phyloP scores from a whole-genome alignment of 2,329 filamentous ascomycete genomes.

The Elsinoe perseae region DNA sequence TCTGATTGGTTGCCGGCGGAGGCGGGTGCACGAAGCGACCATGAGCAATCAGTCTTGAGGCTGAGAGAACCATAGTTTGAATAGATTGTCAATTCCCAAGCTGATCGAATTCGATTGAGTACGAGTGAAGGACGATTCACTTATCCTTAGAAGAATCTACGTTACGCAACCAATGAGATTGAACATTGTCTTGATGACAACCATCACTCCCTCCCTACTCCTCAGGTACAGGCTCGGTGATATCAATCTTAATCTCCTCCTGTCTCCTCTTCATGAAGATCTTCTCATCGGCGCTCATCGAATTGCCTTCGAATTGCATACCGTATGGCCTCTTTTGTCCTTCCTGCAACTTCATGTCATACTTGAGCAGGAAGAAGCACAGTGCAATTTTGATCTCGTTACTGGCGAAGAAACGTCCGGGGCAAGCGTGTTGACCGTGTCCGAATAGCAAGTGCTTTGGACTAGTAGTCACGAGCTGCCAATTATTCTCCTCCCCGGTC shows the following conservation, averaged over 20 bases:
- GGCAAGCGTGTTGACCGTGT: conserved; percentile 29
- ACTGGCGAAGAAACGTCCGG: conserved; percentile 31
- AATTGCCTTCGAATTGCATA: conserved; percentile 13
- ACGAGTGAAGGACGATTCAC: background rate
- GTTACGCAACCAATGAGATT: background rate
- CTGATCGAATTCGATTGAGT: background rate
- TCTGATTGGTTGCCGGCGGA: background rate
- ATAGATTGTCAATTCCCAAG: background rate
- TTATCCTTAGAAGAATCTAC: background rate
- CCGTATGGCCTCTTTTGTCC: conserved; percentile 17
- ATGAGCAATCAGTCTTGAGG: background rate
- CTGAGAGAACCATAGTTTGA: background rate
- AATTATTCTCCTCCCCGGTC: conserved; percentile 21
- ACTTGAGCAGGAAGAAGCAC: conserved; percentile 29
- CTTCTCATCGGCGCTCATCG: conserved; percentile 7
- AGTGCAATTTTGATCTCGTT: conserved; percentile 31
- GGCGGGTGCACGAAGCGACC: background rate
- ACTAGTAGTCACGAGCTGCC: conserved; percentile 22
- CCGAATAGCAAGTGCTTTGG: conserved; percentile 25
- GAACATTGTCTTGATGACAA: background rate
- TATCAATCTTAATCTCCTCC: conserved; percentile 14
- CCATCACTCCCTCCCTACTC: background rate
- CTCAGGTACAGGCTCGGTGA: conserved; percentile 1
- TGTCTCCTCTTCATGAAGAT: conserved; percentile 8
- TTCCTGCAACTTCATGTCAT: conserved; percentile 27